Evolutionary conservation across 495 filamentous ascomycete species (phyloP).

Genomic region (Oidiodendron maius): DNA sequence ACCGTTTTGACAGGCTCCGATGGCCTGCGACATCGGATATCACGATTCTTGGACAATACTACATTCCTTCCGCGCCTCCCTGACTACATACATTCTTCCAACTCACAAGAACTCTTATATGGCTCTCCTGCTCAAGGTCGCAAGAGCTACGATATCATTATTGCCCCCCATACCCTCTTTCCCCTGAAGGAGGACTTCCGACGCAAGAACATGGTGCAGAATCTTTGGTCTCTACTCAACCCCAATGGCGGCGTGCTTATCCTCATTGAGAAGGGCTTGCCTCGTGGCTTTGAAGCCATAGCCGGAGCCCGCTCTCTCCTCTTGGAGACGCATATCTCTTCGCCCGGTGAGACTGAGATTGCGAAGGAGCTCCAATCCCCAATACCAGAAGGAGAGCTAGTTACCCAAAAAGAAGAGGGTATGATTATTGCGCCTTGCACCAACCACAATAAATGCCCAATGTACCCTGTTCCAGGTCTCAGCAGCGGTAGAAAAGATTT

Average conservation of each 20-base stretch:
- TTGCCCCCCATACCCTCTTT: slow-evolving; percentile 79
- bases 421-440: slow-evolving; percentile 97
- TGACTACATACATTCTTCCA: slow-evolving; percentile 67
- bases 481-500: slow-evolving; percentile 73
- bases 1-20: slow-evolving; percentile 44
- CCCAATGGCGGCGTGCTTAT: slow-evolving; percentile 83
- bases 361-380: slow-evolving; percentile 27
- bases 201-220: slow-evolving; percentile 72
- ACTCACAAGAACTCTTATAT: slow-evolving; percentile 35
- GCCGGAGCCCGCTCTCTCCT: slow-evolving; percentile 75
- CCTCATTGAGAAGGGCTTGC: slow-evolving; percentile 85
- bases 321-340: slow-evolving; percentile 67
- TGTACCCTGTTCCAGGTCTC: slow-evolving; percentile 69
- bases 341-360: slow-evolving; percentile 40
- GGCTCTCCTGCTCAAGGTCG: slow-evolving; percentile 41
- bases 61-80: slow-evolving; percentile 88
- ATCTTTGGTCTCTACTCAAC: slow-evolving; percentile 80
- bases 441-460: slow-evolving; percentile 81
- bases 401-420: slow-evolving; percentile 59
- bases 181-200: slow-evolving; percentile 63
- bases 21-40: slow-evolving; percentile 65
- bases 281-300: slow-evolving; percentile 86
- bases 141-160: slow-evolving; percentile 84
- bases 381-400: slow-evolving; percentile 22
- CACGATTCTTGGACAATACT: slow-evolving; percentile 76